Evolutionary conservation across 805 yeast genomes (phyloP).

Genomic region (Kodamaea restingae): DNA sequence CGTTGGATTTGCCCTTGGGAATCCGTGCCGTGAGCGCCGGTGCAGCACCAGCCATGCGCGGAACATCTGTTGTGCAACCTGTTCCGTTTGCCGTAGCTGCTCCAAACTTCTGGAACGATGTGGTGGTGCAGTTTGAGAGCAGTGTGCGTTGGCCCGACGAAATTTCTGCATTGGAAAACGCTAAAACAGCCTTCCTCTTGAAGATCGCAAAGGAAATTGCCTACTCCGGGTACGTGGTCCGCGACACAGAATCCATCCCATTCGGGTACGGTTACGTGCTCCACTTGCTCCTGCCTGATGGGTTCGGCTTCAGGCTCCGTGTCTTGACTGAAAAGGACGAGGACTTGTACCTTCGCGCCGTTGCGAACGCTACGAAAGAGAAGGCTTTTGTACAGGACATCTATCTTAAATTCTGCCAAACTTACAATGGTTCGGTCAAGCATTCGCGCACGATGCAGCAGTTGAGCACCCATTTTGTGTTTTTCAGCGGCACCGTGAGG

Average conservation of each 20-base stretch:
- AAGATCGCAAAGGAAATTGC: constrained; percentile 52
- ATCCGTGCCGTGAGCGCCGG: constrained; percentile 65
- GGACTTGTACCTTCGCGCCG: constrained; percentile 64
- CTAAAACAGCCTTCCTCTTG: constrained; percentile 84
- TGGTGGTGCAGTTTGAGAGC: constrained; percentile 80
- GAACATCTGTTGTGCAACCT: constrained; percentile 73
- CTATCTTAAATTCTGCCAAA: constrained; percentile 60
- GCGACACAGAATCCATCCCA: constrained; percentile 67
- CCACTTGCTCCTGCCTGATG: constrained; percentile 78
- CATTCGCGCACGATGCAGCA: constrained; percentile 79
- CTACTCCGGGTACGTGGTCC: constrained; percentile 57
- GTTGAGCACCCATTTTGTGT: constrained; percentile 66
- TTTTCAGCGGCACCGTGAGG: constrained; percentile 75
- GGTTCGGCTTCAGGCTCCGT: constrained; percentile 78
- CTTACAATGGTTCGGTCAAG: constrained; percentile 62
- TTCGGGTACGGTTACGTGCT: constrained; percentile 57
- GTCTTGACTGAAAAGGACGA: constrained; percentile 85
- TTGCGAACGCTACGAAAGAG: constrained; percentile 59
- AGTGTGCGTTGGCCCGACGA: constrained; percentile 97
- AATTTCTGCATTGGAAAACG: constrained; percentile 73
- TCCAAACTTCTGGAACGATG: constrained; percentile 77
- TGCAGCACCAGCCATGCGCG: constrained; percentile 69
- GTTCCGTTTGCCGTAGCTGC: constrained; percentile 73
- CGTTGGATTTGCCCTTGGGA: constrained; percentile 59
- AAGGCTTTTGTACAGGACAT: constrained; percentile 56